These are phyloP conservation scores for Cladosporium sp. DNA, from an alignment of 2,329 filamentous ascomycete species.

Conservation along the genomic window DNA sequence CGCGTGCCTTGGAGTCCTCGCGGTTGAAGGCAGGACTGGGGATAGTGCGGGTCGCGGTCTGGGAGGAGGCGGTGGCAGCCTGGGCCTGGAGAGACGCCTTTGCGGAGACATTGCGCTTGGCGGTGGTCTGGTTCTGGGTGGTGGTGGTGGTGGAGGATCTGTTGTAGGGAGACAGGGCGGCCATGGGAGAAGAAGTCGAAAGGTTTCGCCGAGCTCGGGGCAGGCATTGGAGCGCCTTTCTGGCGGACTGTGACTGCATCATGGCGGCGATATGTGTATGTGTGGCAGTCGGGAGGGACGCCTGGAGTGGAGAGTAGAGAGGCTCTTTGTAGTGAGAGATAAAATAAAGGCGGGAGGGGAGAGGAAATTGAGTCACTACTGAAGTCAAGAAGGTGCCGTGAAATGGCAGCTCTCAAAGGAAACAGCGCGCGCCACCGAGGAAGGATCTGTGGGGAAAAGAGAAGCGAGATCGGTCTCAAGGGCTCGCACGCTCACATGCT, in stretches of 20 bases:
- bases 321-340: neutral
- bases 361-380: conserved; percentile 7
- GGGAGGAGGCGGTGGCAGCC: conserved; percentile 35
- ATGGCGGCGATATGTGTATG: conserved; percentile 16
- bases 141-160: conserved; percentile 21
- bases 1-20: conserved; percentile 31
- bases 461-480: conserved; percentile 1
- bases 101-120: conserved; percentile 34
- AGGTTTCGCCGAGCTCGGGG: conserved; percentile 38
- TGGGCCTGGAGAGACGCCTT: conserved; percentile 41
- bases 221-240: conserved; percentile 34
- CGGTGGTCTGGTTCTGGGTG: conserved; percentile 19
- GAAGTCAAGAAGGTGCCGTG: too few relatives aligned
- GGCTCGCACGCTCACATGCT: too few relatives aligned
- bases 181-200: conserved; percentile 36
- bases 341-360: neutral
- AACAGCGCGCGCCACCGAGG: conserved; percentile 1
- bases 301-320: neutral
- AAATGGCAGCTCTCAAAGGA: neutral
- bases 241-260: conserved; percentile 30
- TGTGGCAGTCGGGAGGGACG: conserved; percentile 5
- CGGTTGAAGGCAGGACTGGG: conserved; percentile 49
- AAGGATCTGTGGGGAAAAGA: neutral
- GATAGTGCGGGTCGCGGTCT: conserved; percentile 34
- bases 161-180: conserved; percentile 42